These are phyloP conservation scores for Crucibulum laeve DNA, from an alignment of 768 basidiomycete genomes.

Conservation along the genomic window DNA sequence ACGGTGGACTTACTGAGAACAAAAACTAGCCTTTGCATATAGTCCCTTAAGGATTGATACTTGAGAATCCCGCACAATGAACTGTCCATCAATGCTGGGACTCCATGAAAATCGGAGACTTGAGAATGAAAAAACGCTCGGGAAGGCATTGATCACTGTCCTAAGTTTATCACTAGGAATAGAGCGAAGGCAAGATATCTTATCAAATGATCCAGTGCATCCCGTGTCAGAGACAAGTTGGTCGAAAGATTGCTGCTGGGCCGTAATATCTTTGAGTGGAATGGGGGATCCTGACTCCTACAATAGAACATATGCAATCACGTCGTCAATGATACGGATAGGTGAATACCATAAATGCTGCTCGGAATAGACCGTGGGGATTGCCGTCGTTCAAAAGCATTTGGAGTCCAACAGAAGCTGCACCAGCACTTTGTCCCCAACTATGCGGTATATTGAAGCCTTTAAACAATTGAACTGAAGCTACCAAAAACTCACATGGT, in stretches of 20 bases:
- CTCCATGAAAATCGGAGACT: constrained; percentile 15
- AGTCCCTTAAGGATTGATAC: constrained; percentile 2
- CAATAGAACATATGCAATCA: neutral
- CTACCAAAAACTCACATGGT: constrained; percentile 27
- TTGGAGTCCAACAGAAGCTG: constrained; percentile 14
- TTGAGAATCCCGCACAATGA: constrained; percentile 15
- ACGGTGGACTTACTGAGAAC: neutral
- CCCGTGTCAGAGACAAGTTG: constrained; percentile 22
- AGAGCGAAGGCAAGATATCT: constrained; percentile 27
- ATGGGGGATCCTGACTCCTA: constrained; percentile 13
- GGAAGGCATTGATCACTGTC: constrained; percentile 21
- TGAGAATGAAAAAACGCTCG: constrained; percentile 12
- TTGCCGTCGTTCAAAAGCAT: constrained; percentile 13
- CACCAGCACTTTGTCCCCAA: constrained; percentile 38
- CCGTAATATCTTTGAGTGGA: neutral
- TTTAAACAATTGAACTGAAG: neutral
- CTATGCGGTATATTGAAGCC: constrained; percentile 10
- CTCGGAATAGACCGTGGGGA: constrained; percentile 11
- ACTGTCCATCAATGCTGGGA: constrained; percentile 21
- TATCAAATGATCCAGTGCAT: constrained; percentile 21
- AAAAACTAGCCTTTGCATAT: constrained; percentile 1
- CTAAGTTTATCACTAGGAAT: constrained; percentile 25
- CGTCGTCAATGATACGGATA: neutral
- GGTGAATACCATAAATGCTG: constrained; percentile 14
- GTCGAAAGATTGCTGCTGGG: constrained; percentile 16